Conservation (phyloP, 768 basidiomycete species). For the Kwoniella mangroviensis region DNA sequence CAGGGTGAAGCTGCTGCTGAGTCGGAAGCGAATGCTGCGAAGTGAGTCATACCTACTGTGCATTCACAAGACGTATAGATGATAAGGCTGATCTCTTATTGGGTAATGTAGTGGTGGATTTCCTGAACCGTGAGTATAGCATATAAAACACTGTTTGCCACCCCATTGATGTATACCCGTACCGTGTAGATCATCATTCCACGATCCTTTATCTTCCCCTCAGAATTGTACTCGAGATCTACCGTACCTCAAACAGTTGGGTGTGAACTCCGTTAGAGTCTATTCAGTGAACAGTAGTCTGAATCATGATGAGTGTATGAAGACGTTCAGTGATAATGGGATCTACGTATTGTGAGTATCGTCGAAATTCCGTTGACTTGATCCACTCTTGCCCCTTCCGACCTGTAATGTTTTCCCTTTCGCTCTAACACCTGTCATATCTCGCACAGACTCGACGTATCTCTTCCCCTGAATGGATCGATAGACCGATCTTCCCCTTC, state of each 20-base stretch:
- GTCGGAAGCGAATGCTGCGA: constrained; percentile 47
- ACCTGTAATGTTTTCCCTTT: too few relatives aligned
- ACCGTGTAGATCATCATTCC: constrained; percentile 64
- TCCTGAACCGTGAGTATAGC: constrained; percentile 60
- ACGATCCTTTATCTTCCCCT: constrained; percentile 75
- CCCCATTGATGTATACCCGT: neutral
- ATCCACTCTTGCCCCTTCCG: too few relatives aligned
- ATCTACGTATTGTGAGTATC: constrained; percentile 90
- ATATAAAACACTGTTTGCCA: neutral
- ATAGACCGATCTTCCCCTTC: constrained; percentile 69
- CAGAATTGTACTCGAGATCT: constrained; percentile 77
- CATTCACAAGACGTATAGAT: neutral
- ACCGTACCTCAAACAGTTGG: constrained; percentile 73
- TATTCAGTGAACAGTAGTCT: constrained; percentile 82
- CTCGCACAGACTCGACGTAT: constrained; percentile 77
- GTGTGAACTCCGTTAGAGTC: constrained; percentile 79
- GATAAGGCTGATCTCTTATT: neutral
- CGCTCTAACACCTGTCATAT: neutral
- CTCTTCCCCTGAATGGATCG: constrained; percentile 81
- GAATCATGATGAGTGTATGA: constrained; percentile 89
- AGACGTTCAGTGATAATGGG: constrained; percentile 70
- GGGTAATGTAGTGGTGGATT: constrained; percentile 49
- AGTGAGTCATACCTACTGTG: constrained; percentile 40
- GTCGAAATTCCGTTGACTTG: too few relatives aligned
- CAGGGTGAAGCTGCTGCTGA: constrained; percentile 45